Percentiles rank a stretch among this genome's conserved stretches.
phyloP scores from a whole-genome alignment of 2,329 filamentous ascomycete species.

The Aspergillus carbonarius region DNA sequence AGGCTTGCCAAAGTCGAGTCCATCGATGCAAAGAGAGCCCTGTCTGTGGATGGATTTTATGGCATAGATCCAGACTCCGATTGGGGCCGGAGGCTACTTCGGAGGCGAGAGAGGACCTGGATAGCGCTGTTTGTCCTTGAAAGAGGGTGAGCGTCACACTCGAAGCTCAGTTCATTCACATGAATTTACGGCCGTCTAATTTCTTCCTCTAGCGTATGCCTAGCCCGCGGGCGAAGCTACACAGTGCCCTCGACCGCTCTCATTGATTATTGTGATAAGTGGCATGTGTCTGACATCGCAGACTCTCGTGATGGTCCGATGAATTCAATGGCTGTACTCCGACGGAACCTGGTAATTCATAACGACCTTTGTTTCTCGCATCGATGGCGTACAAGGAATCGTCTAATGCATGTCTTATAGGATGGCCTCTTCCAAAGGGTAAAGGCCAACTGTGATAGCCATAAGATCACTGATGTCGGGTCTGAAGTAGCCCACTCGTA shows the following conservation, averaged over 20 bases:
- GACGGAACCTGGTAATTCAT: slow-evolving; percentile 60
- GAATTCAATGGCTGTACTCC: slow-evolving; percentile 68
- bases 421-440: slow-evolving; percentile 35
- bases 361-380: not conserved
- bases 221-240: slow-evolving; percentile 68
- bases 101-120: slow-evolving; percentile 68
- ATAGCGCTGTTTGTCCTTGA: slow-evolving; percentile 71
- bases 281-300: slow-evolving; percentile 64
- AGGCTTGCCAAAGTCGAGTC: slow-evolving; percentile 64
- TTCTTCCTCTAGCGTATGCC: slow-evolving; percentile 54
- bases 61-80: slow-evolving; percentile 62
- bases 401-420: slow-evolving; percentile 18
- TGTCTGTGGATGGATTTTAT: slow-evolving; percentile 67
- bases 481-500: slow-evolving; percentile 35
- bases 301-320: slow-evolving; percentile 69
- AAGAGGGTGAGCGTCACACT: slow-evolving; percentile 51
- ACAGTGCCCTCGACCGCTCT: slow-evolving; percentile 66
- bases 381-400: not conserved
- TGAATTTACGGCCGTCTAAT: not conserved
- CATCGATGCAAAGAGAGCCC: slow-evolving; percentile 64
- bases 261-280: slow-evolving; percentile 66
- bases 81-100: slow-evolving; percentile 60
- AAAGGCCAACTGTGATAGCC: slow-evolving; percentile 39
- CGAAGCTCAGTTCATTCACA: not conserved
- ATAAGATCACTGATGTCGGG: slow-evolving; percentile 32